These are phyloP conservation scores for Pseudogymnoascus sp. DNA, from an alignment of 2,329 filamentous ascomycete species.

Conservation along the genomic window DNA sequence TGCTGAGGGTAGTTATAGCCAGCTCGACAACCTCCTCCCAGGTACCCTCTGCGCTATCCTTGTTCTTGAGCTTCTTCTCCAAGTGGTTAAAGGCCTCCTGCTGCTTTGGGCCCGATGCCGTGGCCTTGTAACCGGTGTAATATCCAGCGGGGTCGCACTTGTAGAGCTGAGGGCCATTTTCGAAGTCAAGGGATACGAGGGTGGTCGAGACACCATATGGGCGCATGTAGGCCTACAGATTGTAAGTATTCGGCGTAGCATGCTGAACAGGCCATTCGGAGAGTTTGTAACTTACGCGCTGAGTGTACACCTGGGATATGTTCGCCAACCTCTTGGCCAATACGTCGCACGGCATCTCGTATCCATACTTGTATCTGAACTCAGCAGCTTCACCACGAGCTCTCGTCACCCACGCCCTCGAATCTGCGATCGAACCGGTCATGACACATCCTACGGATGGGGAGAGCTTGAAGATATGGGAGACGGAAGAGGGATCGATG, in stretches of 20 bases:
- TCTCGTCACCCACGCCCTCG: conserved; percentile 83
- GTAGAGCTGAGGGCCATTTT: conserved; percentile 89
- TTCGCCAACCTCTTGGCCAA: conserved; percentile 95
- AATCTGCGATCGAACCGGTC: conserved; percentile 97
- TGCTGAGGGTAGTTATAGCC: conserved; percentile 90
- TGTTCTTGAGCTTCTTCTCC: conserved; percentile 99
- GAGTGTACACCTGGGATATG: conserved; percentile 98
- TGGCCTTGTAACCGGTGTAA: conserved; percentile 97
- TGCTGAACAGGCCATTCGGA: conserved; percentile 8
- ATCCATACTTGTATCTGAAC: conserved; percentile 97
- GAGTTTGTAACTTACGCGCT: conserved; percentile 57
- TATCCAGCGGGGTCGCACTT: conserved; percentile 98
- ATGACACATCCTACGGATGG: conserved; percentile 96
- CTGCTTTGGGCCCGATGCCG: conserved; percentile 93
- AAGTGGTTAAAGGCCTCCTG: conserved; percentile 97
- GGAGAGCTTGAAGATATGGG: conserved; percentile 95
- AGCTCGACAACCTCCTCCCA: conserved; percentile 99
- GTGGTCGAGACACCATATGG: conserved; percentile 94
- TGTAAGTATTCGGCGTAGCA: conserved; percentile 25
- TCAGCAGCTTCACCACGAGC: conserved; percentile 94
- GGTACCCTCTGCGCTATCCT: conserved; percentile 81
- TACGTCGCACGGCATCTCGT: conserved; percentile 98
- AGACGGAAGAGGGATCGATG: conserved; percentile 93
- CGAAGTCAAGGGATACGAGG: conserved; percentile 85
- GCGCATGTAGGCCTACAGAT: conserved; percentile 80